Evolutionary conservation across 306 rosid species (phyloP).

Genomic region (Acacia melanoxylon): DNA sequence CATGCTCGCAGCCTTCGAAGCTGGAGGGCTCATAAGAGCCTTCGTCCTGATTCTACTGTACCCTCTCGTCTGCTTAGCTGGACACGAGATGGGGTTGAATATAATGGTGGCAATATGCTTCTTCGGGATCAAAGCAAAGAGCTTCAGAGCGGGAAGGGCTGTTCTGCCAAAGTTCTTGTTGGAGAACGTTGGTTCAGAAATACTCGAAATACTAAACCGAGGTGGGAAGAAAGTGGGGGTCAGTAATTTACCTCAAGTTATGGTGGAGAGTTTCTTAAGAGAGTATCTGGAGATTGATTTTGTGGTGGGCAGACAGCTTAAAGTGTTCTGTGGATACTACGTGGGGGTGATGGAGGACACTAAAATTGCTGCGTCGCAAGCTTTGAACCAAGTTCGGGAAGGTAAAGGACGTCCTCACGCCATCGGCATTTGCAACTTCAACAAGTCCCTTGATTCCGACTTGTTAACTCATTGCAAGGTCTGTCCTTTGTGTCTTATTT

Average conservation of each 20-base stretch:
- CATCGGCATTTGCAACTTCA: constrained; percentile 55
- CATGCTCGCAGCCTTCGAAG: constrained; percentile 93
- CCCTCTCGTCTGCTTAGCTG: constrained; percentile 57
- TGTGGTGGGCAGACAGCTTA: constrained; percentile 64
- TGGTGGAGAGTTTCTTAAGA: constrained; percentile 75
- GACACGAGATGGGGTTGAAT: constrained; percentile 56
- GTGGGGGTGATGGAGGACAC: constrained; percentile 66
- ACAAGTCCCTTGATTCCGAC: constrained; percentile 30
- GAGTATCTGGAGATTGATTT: constrained; percentile 76
- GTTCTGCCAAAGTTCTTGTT: constrained; percentile 79
- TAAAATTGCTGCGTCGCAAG: background rate
- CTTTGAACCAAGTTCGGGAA: constrained; percentile 35
- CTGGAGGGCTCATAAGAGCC: constrained; percentile 63
- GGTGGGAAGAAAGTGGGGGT: constrained; percentile 65
- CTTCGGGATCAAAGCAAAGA: constrained; percentile 70
- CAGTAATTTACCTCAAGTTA: constrained; percentile 56
- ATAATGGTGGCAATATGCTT: constrained; percentile 79
- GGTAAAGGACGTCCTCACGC: constrained; percentile 36
- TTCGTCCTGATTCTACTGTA: constrained; percentile 45
- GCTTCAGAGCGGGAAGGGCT: constrained; percentile 60
- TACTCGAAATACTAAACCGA: constrained; percentile 47
- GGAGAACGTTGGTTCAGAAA: constrained; percentile 73
- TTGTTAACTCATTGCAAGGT: constrained; percentile 69
- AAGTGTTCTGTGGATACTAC: constrained; percentile 66
- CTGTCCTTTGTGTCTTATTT: background rate